Evolutionary conservation across 495 filamentous ascomycete species (phyloP).

Genomic region (Penicillium mononematosum): DNA sequence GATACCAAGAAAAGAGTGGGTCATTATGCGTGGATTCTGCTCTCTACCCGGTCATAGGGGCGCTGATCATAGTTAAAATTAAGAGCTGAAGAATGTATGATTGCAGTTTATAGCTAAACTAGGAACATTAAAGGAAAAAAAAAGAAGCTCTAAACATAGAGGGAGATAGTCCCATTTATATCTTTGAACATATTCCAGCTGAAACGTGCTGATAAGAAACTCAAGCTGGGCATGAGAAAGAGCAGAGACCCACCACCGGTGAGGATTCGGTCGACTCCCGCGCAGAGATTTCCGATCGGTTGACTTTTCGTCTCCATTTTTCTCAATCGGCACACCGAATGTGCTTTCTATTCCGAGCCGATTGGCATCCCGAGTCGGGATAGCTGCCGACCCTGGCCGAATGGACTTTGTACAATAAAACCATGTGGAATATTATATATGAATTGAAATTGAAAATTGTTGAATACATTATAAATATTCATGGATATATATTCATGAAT

Average conservation of each 20-base stretch:
- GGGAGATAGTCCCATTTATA: slow-evolving; percentile 17
- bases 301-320: slow-evolving; percentile 14
- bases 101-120: background rate
- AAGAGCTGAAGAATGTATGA: slow-evolving; percentile 11
- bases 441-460: background rate
- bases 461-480: background rate
- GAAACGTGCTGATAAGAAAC: slow-evolving; percentile 18
- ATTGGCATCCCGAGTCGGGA: slow-evolving; percentile 22
- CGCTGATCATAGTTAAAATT: slow-evolving; percentile 19
- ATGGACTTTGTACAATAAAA: background rate
- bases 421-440: background rate
- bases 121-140: background rate
- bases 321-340: slow-evolving; percentile 34
- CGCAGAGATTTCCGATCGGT: slow-evolving; percentile 26
- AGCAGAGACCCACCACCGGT: slow-evolving; percentile 24
- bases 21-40: slow-evolving; percentile 17
- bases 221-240: background rate
- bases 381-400: slow-evolving; percentile 9
- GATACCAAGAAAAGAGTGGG: slow-evolving; percentile 18
- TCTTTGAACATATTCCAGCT: slow-evolving; percentile 7
- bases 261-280: slow-evolving; percentile 26
- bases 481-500: background rate
- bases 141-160: background rate
- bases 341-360: slow-evolving; percentile 20
- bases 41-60: slow-evolving; percentile 16